These are phyloP conservation scores for Nakazawaea pomicola DNA, from an alignment of 805 yeast genomes.

Conservation along the genomic window DNA sequence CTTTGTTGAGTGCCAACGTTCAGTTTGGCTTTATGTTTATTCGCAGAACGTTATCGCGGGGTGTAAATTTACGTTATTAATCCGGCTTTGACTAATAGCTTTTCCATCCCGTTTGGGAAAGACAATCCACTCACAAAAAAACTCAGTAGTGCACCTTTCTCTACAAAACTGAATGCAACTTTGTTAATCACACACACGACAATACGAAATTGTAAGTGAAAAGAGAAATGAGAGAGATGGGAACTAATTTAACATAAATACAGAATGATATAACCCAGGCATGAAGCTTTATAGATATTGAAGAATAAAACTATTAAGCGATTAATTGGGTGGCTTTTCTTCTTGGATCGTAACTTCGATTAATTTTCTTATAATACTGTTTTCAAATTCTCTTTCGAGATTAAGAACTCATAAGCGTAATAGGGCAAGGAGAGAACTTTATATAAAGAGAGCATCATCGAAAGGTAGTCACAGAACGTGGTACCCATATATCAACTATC, in stretches of 20 bases:
- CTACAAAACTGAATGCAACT: too few species aligned
- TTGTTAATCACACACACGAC: too few species aligned
- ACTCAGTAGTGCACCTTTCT: too few species aligned
- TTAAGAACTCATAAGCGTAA: neutral
- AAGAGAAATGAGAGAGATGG: neutral
- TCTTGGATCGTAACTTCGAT: slow-evolving; percentile 12
- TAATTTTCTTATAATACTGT: slow-evolving; percentile 7
- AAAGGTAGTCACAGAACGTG: slow-evolving; percentile 11
- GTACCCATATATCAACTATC: neutral
- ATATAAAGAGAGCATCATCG: neutral
- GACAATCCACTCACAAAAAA: too few species aligned
- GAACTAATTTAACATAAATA: neutral
- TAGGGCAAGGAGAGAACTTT: slow-evolving; percentile 1
- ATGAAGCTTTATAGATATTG: slow-evolving; percentile 12
- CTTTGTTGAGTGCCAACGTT: too few species aligned
- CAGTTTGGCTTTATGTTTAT: too few species aligned
- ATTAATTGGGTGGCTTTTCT: slow-evolving; percentile 12
- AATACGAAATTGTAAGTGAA: neutral
- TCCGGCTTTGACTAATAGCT: too few species aligned
- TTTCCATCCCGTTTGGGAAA: too few species aligned
- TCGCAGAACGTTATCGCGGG: too few species aligned
- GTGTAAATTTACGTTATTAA: too few species aligned
- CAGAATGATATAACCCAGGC: slow-evolving; percentile 13
- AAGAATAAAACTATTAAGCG: slow-evolving; percentile 10
- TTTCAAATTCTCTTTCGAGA: neutral